Evolutionary conservation across 345 rosid species (phyloP).

Genomic region (Clarkia xantiana): DNA sequence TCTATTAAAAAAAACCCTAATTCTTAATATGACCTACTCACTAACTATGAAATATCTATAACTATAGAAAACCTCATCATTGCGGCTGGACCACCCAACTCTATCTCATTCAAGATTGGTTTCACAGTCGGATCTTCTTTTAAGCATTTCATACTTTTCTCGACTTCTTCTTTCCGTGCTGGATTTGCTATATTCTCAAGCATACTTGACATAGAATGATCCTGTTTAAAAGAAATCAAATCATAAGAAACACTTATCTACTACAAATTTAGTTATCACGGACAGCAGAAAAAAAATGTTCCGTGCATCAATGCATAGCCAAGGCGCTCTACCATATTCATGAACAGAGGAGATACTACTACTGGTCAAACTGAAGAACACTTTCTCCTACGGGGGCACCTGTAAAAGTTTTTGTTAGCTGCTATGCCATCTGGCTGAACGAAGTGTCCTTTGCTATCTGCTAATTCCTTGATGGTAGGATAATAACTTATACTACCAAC

Average conservation of each 20-base stretch:
- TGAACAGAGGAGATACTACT: constrained; percentile 79
- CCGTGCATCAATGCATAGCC: constrained; percentile 89
- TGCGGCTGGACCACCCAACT: constrained; percentile 79
- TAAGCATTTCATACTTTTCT: constrained; percentile 73
- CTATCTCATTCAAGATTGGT: constrained; percentile 83
- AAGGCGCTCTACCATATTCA: constrained; percentile 92
- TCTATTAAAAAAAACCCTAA: constrained; percentile 20
- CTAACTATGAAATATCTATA: too few species aligned
- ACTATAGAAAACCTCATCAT: constrained; percentile 62
- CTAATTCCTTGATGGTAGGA: constrained; percentile 82
- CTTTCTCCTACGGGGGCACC: constrained; percentile 37
- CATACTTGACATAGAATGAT: constrained; percentile 87
- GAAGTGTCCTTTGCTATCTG: constrained; percentile 91
- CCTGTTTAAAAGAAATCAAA: constrained; percentile 21
- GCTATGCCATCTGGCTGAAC: constrained; percentile 94
- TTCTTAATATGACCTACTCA: too few species aligned
- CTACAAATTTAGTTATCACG: background rate
- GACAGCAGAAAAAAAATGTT: background rate
- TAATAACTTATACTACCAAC: too few species aligned
- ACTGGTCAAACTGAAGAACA: constrained; percentile 56
- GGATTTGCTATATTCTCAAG: constrained; percentile 76
- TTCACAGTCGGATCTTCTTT: constrained; percentile 85
- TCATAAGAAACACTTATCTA: too few species aligned
- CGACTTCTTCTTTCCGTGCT: constrained; percentile 55
- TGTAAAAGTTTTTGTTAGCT: constrained; percentile 69